Evolutionary conservation across 176 grass and related monocot species (phyloP).

Genomic region (Carex parvula): DNA sequence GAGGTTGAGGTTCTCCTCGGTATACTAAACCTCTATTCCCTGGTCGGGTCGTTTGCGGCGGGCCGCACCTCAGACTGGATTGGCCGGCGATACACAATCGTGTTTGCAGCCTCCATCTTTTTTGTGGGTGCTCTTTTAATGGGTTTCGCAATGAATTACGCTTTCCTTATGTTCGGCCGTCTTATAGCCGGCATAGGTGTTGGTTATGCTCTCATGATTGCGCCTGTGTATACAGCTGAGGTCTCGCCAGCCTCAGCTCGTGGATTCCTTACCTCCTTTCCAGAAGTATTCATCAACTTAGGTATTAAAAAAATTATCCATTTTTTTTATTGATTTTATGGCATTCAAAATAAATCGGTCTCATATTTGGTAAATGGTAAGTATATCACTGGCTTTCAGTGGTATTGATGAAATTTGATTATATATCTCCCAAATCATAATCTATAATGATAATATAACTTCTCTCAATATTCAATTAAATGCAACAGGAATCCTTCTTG

Average conservation of each 20-base stretch:
- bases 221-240: conserved; percentile 78
- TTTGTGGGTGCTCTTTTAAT: conserved; percentile 66
- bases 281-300: conserved; percentile 90
- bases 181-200: conserved; percentile 71
- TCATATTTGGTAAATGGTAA: too few species aligned
- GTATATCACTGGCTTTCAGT: too few species aligned
- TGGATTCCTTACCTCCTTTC: conserved; percentile 74
- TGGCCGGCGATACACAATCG: conserved; percentile 66
- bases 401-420: background rate
- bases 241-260: conserved; percentile 62
- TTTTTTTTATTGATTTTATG: background rate
- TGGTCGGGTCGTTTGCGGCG: conserved; percentile 67
- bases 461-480: background rate
- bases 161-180: conserved; percentile 74
- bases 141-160: conserved; percentile 63
- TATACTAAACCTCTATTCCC: conserved; percentile 75
- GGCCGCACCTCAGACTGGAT: conserved; percentile 77
- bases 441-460: background rate
- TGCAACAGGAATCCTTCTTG: conserved; percentile 54
- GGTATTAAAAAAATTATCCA: background rate
- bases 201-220: conserved; percentile 81
- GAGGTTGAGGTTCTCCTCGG: conserved; percentile 66
- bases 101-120: conserved; percentile 72
- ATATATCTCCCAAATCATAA: background rate
- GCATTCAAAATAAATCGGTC: too few species aligned